phyloP scores from a whole-genome alignment of 768 basidiomycete genomes.

The Scleroderma citrinum region DNA sequence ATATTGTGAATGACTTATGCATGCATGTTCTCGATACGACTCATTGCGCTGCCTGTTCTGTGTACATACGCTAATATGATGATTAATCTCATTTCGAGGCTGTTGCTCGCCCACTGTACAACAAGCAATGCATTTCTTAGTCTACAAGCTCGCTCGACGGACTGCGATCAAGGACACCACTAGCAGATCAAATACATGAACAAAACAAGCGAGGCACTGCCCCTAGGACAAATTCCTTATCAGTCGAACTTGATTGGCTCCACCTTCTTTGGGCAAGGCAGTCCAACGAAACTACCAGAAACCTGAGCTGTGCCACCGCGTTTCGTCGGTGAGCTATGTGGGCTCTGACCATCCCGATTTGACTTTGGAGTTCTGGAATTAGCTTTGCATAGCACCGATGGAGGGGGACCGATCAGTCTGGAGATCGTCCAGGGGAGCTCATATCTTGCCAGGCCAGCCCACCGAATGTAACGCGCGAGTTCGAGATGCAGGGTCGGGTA shows the following conservation, averaged over 20 bases:
- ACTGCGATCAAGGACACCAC: no score
- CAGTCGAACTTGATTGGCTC: constrained; percentile 41
- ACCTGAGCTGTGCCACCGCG: constrained; percentile 8
- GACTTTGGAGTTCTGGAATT: constrained; percentile 9
- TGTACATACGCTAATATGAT: not conserved
- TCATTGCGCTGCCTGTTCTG: not conserved
- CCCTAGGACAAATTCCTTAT: not conserved
- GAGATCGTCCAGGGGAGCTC: constrained; percentile 80
- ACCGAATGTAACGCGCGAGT: constrained; percentile 77
- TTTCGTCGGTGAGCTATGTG: constrained; percentile 22
- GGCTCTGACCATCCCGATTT: constrained; percentile 10
- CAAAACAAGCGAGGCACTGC: not conserved
- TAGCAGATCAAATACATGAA: not conserved
- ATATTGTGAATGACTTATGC: not conserved
- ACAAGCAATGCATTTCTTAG: not conserved
- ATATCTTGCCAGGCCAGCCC: constrained; percentile 58
- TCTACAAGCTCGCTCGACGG: no score
- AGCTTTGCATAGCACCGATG: constrained; percentile 49
- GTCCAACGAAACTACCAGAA: constrained; percentile 10
- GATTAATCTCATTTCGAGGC: not conserved
- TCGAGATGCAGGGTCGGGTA: constrained; percentile 95
- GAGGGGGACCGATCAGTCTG: constrained; percentile 75
- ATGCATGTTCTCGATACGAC: not conserved
- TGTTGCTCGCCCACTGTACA: not conserved
- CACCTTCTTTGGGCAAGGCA: constrained; percentile 39